A percentile compares a stretch with the other conserved stretches of the same genome.
These are phyloP conservation scores for Aureobasidium vineae DNA, from an alignment of 2,329 filamentous ascomycete genomes.

Conservation along the genomic window DNA sequence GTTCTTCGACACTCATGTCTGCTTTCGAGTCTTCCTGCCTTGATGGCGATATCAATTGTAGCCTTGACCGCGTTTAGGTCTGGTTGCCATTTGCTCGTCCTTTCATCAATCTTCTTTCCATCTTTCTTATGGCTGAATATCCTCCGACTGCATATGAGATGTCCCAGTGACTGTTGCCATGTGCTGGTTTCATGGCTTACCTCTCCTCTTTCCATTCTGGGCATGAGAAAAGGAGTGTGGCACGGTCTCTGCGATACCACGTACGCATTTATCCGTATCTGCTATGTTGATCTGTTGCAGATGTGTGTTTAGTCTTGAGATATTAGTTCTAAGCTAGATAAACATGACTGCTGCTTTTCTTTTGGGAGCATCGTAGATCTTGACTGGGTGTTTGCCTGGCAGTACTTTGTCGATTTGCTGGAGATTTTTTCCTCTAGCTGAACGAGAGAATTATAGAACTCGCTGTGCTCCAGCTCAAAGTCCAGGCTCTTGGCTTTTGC, in stretches of 20 bases:
- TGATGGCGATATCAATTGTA: neutral
- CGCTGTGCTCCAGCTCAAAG: neutral
- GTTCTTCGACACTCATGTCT: neutral
- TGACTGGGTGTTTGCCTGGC: neutral
- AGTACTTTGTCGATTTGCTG: slow-evolving; percentile 3
- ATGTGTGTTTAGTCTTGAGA: neutral
- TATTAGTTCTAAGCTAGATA: neutral
- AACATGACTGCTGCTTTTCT: slow-evolving; percentile 3
- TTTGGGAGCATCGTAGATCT: neutral
- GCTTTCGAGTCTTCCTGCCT: slow-evolving; percentile 2
- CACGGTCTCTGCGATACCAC: neutral
- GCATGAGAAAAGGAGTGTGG: slow-evolving; percentile 3
- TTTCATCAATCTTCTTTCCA: neutral
- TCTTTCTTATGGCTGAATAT: neutral
- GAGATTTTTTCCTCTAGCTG: neutral
- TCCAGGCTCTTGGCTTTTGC: neutral
- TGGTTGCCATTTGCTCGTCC: neutral
- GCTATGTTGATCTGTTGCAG: slow-evolving; percentile 7
- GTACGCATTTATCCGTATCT: slow-evolving; percentile 5
- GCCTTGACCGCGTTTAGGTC: neutral
- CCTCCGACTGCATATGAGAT: neutral
- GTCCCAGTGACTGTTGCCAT: slow-evolving; percentile 1
- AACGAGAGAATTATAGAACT: neutral
- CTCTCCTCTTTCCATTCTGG: neutral
- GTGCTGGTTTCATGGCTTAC: neutral